phyloP scores from a whole-genome alignment of 345 rosid species.

The Linum lewisii region DNA sequence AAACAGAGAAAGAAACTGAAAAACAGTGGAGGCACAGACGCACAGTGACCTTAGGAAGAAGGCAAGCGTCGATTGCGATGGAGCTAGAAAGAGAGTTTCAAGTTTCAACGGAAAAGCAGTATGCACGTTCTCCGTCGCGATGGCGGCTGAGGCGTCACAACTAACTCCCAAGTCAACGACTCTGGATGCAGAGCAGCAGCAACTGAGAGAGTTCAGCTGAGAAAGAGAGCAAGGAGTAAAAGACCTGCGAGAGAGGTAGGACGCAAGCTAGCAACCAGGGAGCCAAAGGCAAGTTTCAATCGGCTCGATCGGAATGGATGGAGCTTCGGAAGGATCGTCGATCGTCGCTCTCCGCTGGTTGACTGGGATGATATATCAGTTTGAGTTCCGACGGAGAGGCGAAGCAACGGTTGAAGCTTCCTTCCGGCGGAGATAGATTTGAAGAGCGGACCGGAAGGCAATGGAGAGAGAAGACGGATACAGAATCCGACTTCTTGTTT shows the following conservation, averaged over 20 bases:
- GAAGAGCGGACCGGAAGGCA: neutral
- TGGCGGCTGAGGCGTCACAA: neutral
- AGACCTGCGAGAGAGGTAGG: neutral
- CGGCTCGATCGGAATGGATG: neutral
- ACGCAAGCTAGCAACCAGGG: neutral
- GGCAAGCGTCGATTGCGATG: neutral
- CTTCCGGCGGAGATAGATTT: neutral
- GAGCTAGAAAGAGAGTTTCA: neutral
- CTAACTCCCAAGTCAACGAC: neutral
- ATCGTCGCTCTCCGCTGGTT: neutral
- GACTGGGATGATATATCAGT: neutral
- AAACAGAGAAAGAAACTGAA: neutral
- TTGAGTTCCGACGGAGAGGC: neutral
- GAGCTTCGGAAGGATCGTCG: neutral
- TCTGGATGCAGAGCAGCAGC: neutral
- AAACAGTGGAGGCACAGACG: neutral
- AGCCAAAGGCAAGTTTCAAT: neutral
- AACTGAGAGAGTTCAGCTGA: no score
- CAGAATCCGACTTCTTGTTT: neutral
- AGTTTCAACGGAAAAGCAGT: neutral
- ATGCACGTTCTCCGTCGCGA: neutral
- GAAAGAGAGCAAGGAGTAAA: neutral
- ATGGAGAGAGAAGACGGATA: neutral
- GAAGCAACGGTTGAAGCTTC: neutral
- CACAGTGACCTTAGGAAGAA: neutral